Base-by-base conservation (phyloP, 495 filamentous ascomycete genomes). In the Penicillium bialowiezense region DNA sequence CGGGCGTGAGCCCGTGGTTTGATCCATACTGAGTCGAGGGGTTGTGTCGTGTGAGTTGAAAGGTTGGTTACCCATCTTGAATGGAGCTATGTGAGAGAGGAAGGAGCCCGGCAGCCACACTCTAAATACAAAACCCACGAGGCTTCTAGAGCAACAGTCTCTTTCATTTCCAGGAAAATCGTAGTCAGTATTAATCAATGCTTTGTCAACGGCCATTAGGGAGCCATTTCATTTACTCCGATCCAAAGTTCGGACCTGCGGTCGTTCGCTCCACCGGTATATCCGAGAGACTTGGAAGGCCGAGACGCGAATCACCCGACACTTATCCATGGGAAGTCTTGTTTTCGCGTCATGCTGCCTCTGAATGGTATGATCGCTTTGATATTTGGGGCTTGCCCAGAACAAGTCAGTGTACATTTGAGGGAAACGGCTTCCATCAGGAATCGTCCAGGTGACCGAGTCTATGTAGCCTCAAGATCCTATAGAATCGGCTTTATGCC, bases 11-110 rank as follows among this genome's bases (percentile, higher is more conserved):
- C 23, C 17, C 29, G 24, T 46, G 20, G 28, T 47, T 4, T 51
- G 40, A 18, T 63, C 62, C 44, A 56, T 60, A 23, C 62, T 65
- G 18, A 51, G 39, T 1, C 59, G 60, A 36, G 59, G 56, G 12
- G 62, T 63, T 1, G 54, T 58, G 6, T 52, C 18, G 8, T 17
- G 46, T 8, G 60, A 65, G 23, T 65, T 54, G 33, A 60, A 58
- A n/a, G 29, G 48, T 19, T 46, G 48, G 39, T 32, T 19, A 29
- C 14, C 36, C 52, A 51, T 55, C n/a, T n/a, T n/a, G n/a, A n/a
- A n/a, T n/a, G n/a, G n/a, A n/a, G n/a, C n/a, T n/a, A n/a, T n/a
- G n/a, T n/a, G n/a, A n/a, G n/a, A n/a, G 26, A 18, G 15, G 41
- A 39, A 39, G 21, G 37, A 39, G n/a, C n/a, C n/a, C n/a, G n/a